These are phyloP conservation scores for Trypanosoma rangeli DNA, from an alignment of 208 protist genomes.

Conservation along the genomic window DNA sequence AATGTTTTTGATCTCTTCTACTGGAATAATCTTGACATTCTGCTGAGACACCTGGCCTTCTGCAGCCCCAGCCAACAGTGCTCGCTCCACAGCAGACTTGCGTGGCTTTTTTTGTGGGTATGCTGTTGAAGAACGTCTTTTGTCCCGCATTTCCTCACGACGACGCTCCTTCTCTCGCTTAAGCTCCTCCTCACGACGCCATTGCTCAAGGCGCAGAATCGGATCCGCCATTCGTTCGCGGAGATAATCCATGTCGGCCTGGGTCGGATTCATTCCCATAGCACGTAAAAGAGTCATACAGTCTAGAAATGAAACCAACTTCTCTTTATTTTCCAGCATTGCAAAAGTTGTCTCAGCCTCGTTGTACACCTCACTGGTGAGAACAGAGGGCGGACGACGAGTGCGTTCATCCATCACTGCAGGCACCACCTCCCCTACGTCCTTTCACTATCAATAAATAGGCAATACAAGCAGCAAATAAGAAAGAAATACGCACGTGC, in stretches of 20 bases:
- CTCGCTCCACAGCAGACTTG: slow-evolving; percentile 48
- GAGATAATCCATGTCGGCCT: slow-evolving; percentile 80
- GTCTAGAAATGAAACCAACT: slow-evolving; percentile 88
- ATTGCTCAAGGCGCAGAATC: slow-evolving; percentile 75
- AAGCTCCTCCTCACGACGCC: slow-evolving; percentile 84
- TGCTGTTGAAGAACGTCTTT: slow-evolving; percentile 25
- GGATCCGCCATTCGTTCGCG: slow-evolving; percentile 76
- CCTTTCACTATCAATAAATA: not conserved
- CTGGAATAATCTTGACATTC: slow-evolving; percentile 58
- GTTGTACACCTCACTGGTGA: slow-evolving; percentile 91
- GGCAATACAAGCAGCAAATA: not conserved
- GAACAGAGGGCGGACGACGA: slow-evolving; percentile 50
- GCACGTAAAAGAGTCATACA: slow-evolving; percentile 87
- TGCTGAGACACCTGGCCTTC: slow-evolving; percentile 35
- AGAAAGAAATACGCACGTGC: slow-evolving; percentile 14
- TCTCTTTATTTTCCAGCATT: slow-evolving; percentile 86
- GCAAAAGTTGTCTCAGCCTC: slow-evolving; percentile 75
- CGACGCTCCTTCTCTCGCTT: slow-evolving; percentile 75
- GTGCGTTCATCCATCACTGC: slow-evolving; percentile 17
- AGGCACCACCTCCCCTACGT: not conserved
- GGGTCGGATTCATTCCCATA: slow-evolving; percentile 91
- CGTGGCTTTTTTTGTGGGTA: slow-evolving; percentile 22
- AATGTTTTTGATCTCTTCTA: slow-evolving; percentile 92
- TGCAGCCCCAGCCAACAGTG: slow-evolving; percentile 20
- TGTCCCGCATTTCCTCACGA: slow-evolving; percentile 72